Base-by-base conservation (phyloP, 371 early-diverging fungal species). In the Mortierella sp. region DNA sequence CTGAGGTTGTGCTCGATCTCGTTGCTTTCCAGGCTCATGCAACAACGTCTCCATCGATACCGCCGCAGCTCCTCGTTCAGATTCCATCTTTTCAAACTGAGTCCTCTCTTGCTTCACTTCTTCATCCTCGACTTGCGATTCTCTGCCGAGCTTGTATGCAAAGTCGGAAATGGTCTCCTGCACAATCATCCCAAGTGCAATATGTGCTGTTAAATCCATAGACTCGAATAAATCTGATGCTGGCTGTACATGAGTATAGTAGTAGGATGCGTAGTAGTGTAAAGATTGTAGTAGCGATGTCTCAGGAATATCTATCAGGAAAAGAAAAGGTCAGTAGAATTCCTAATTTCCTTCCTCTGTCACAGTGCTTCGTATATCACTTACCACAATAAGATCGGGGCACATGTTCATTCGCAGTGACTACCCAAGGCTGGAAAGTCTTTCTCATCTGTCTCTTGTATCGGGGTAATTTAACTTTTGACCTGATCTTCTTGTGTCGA, bases 151-250 rank as follows among this genome's bases (percentile, higher is more conserved):
- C 46, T 76, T 71, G 58, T 58, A 62, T 15, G 72, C 77, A 45
- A 72, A 72, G 28, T 76, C 72, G 5, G 77, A 59, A 1, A 76
- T 71, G 7, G 67, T 37, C 46, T 76, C 77, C 50, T 76, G 77
- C 9, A 76, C 30, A 28, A 76, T 68, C 77, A 76, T 76, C 0
- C 72, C 72, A 0, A 76, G 68, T 1, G 77, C 77, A 30, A 76
- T 61, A 14, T 76, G 77, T 1, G 77, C 60, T 1, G 77, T 67
- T 15, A 76, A 57, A 60, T 76, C 77, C 72, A 76, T 60, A 1
- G 72, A 64, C 51, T 76, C 72, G 52, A 76, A 76, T 9, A 72
- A 47, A 37, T 71, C 72, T 1, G 77, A 72, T 23, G 68, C 61
- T 1, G 77, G 77, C 26, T 58, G 46, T 14, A 29, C 52, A 48